Percentiles rank a stretch among this genome's conserved stretches.
Evolutionary conservation across 148 eudicot species (phyloP).

Genomic region (Diospyros kaki): DNA sequence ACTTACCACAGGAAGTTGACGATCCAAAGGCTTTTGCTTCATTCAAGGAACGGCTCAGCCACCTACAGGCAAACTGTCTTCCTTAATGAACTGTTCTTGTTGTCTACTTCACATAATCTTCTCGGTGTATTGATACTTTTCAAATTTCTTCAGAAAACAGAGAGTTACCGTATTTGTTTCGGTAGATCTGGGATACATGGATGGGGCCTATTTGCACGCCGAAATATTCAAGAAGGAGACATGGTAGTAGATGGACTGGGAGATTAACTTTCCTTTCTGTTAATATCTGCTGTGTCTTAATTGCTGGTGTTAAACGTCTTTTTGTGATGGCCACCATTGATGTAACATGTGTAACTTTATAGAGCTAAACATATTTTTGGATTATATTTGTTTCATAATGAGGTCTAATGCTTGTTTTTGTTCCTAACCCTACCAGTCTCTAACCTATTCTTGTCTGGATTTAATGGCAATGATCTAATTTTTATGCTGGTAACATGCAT

Average conservation of each 20-base stretch:
- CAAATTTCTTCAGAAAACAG: conserved; percentile 62
- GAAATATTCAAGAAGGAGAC: conserved; percentile 92
- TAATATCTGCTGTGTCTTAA: no score
- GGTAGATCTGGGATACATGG: conserved; percentile 97
- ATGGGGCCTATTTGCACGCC: conserved; percentile 98
- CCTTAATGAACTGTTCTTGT: neutral
- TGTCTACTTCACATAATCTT: neutral
- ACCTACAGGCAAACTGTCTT: conserved; percentile 54
- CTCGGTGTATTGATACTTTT: conserved; percentile 8
- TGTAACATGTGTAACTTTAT: no score
- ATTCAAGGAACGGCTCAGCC: conserved; percentile 60
- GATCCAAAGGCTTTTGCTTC: conserved; percentile 44
- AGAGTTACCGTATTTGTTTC: conserved; percentile 85
- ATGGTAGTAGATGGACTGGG: conserved; percentile 41
- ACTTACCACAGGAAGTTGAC: conserved; percentile 11
- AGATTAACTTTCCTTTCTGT: no score
- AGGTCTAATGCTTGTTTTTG: no score
- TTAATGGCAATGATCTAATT: no score
- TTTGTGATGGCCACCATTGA: no score
- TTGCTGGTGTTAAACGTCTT: no score
- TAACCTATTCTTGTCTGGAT: no score
- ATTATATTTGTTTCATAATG: no score
- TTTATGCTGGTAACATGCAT: neutral
- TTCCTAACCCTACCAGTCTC: no score
- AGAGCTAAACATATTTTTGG: no score